Evolutionary conservation across 768 basidiomycete species (phyloP).

Genomic region (Mycena alexandri): DNA sequence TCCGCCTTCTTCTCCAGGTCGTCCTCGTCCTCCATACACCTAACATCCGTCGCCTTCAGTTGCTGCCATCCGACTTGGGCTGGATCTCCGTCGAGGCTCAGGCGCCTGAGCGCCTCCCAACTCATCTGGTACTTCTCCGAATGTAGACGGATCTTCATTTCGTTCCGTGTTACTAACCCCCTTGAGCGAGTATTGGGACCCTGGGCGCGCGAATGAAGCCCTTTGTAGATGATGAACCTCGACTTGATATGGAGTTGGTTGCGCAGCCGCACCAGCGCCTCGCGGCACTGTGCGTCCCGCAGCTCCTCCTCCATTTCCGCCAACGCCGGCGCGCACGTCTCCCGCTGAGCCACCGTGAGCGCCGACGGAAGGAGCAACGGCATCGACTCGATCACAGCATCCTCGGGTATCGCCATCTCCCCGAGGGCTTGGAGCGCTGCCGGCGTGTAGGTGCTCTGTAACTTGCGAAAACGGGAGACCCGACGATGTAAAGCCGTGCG

Average conservation of each 20-base stretch:
- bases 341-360: neutral
- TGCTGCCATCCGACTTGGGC: neutral
- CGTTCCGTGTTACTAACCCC: neutral
- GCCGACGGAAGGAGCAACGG: conserved; percentile 14
- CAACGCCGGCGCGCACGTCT: neutral
- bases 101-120: neutral
- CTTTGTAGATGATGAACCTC: conserved; percentile 39
- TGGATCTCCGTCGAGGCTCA: neutral
- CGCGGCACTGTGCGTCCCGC: conserved; percentile 37
- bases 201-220: conserved; percentile 41
- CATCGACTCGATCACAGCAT: neutral
- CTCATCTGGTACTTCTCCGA: conserved; percentile 21
- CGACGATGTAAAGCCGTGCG: neutral
- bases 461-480: neutral
- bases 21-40: neutral
- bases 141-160: neutral
- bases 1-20: neutral
- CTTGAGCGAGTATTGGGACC: conserved; percentile 30
- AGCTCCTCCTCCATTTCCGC: conserved; percentile 37
- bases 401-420: neutral
- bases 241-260: conserved; percentile 40
- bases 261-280: conserved; percentile 36
- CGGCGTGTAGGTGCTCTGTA: conserved; percentile 28
- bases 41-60: neutral
- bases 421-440: neutral